Conservation (phyloP, 1,139 yeast species). For the Meyerozyma athensensis region DNA sequence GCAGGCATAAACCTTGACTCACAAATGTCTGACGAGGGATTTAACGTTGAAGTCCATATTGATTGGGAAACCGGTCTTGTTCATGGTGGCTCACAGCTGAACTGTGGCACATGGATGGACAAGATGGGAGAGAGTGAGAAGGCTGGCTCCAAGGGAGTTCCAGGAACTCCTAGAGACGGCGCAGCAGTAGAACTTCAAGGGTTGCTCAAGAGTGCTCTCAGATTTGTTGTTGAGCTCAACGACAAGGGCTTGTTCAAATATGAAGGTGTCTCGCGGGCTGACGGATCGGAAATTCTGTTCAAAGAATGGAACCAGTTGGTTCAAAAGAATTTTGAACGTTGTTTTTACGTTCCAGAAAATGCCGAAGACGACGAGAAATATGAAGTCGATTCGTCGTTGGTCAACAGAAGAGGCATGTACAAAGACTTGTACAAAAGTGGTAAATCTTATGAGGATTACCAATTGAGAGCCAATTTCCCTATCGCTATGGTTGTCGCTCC, state of each 20-base stretch:
- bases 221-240: constrained; percentile 68
- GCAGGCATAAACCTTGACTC: constrained; percentile 87
- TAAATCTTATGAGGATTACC: constrained; percentile 90
- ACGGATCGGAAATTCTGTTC: constrained; percentile 51
- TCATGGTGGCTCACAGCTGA: constrained; percentile 86
- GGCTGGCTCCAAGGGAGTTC: constrained; percentile 83
- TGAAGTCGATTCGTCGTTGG: constrained; percentile 57
- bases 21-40: constrained; percentile 91
- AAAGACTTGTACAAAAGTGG: constrained; percentile 80
- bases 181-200: constrained; percentile 95
- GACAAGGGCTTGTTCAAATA: constrained; percentile 51
- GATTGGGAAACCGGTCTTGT: constrained; percentile 89
- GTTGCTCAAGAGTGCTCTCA: constrained; percentile 70
- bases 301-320: constrained; percentile 69
- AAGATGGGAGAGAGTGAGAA: constrained; percentile 93
- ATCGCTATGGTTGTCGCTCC: constrained; percentile 94
- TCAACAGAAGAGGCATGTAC: constrained; percentile 90
- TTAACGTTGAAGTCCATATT: constrained; percentile 72
- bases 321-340: constrained; percentile 69
- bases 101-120: constrained; percentile 99
- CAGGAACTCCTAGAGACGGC: constrained; percentile 98
- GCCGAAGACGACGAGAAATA: constrained; percentile 47
- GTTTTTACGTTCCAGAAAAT: constrained; percentile 69
- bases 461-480: constrained; percentile 85
- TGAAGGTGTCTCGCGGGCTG: constrained; percentile 49